These are phyloP conservation scores for Fusarium compactum DNA, from an alignment of 2,329 filamentous ascomycete genomes.

Conservation along the genomic window DNA sequence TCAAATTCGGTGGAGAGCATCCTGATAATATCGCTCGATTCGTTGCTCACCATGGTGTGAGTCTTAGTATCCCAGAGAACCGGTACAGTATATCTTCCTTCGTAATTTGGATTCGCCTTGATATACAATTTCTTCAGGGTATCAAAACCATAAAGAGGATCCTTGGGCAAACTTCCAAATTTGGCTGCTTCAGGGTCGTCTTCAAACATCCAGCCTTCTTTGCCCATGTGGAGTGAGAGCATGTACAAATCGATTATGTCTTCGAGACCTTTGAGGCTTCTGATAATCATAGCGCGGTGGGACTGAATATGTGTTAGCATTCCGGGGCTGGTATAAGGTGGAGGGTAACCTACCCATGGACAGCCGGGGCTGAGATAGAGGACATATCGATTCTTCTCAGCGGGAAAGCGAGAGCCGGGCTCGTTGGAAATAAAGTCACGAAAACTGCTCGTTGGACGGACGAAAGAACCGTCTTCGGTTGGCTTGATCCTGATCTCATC, in stretches of 20 bases:
- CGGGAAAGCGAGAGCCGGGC: slow-evolving; percentile 64
- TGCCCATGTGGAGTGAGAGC: slow-evolving; percentile 74
- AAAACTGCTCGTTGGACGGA: slow-evolving; percentile 66
- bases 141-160: slow-evolving; percentile 74
- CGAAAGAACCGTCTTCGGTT: slow-evolving; percentile 61
- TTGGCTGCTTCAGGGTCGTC: slow-evolving; percentile 57
- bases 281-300: slow-evolving; percentile 78
- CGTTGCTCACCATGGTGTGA: slow-evolving; percentile 82
- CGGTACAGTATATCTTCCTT: slow-evolving; percentile 79
- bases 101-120: slow-evolving; percentile 73
- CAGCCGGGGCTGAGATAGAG: slow-evolving; percentile 72
- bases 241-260: slow-evolving; percentile 75
- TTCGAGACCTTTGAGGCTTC: slow-evolving; percentile 79
- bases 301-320: slow-evolving; percentile 58
- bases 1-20: slow-evolving; percentile 85
- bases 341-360: slow-evolving; percentile 65
- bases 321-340: accelerated
- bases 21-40: slow-evolving; percentile 85
- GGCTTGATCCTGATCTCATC: slow-evolving; percentile 20
- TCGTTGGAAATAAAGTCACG: slow-evolving; percentile 67
- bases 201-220: slow-evolving; percentile 67
- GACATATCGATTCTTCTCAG: slow-evolving; percentile 70
- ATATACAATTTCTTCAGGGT: slow-evolving; percentile 79
- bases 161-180: slow-evolving; percentile 56
- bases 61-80: slow-evolving; percentile 77